Conservation (phyloP, 805 yeast genomes). For the Komagataella ulmi region DNA sequence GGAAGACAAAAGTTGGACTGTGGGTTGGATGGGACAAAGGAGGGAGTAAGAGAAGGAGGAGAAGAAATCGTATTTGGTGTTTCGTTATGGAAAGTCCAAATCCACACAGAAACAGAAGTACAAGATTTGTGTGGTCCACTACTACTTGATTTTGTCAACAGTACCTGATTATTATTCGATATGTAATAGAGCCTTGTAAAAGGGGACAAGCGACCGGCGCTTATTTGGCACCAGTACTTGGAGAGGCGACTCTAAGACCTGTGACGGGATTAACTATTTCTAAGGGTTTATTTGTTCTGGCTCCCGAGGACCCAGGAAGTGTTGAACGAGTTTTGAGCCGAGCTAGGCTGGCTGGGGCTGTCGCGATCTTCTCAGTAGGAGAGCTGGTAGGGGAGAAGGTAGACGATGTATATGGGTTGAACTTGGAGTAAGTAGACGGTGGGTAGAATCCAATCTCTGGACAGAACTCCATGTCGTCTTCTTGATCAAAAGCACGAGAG, state of each 20-base stretch:
- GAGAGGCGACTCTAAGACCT: constrained; percentile 40
- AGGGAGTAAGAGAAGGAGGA: background rate
- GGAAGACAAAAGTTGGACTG: background rate
- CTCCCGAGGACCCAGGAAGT: constrained; percentile 37
- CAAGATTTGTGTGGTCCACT: background rate
- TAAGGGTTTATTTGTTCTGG: constrained; percentile 43
- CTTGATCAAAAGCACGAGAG: constrained; percentile 47
- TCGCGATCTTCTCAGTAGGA: constrained; percentile 13
- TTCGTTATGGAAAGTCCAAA: background rate
- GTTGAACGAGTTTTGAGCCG: constrained; percentile 2
- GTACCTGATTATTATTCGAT: background rate
- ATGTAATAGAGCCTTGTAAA: background rate
- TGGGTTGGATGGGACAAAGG: background rate
- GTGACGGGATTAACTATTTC: constrained; percentile 54
- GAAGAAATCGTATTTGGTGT: background rate
- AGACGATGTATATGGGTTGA: constrained; percentile 56
- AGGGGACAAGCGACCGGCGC: background rate
- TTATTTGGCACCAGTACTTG: constrained; percentile 9
- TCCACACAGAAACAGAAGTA: background rate
- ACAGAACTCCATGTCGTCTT: constrained; percentile 53
- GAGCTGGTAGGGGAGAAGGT: constrained; percentile 41
- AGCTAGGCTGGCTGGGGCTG: background rate
- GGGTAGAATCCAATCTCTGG: constrained; percentile 28
- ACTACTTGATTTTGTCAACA: background rate
- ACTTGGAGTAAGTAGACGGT: constrained; percentile 25